Conservation (phyloP, 768 basidiomycete genomes). For the Amanita molliuscula region DNA sequence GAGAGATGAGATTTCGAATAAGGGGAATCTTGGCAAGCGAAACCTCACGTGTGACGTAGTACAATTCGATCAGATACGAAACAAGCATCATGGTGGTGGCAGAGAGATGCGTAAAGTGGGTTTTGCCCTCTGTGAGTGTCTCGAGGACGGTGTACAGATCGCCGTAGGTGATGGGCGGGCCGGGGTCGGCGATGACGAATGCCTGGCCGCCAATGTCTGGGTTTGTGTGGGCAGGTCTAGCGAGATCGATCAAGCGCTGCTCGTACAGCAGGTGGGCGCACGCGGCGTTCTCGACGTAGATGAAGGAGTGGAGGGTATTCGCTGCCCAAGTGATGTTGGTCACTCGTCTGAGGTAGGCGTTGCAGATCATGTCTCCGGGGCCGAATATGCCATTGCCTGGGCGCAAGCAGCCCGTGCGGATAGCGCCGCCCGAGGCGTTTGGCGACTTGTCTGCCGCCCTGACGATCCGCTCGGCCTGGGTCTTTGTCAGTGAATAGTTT, state of each 20-base stretch:
- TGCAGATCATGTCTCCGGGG: slow-evolving; percentile 62
- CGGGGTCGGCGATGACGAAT: slow-evolving; percentile 58
- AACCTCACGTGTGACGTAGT: slow-evolving; percentile 37
- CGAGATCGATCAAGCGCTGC: slow-evolving; percentile 50
- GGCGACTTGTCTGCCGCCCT: slow-evolving; percentile 24
- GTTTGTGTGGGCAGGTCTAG: slow-evolving; percentile 26
- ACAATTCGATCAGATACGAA: slow-evolving; percentile 47
- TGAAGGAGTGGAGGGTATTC: slow-evolving; percentile 50
- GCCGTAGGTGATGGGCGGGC: slow-evolving; percentile 49
- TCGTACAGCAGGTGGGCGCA: slow-evolving; percentile 68
- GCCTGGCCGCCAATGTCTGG: slow-evolving; percentile 70
- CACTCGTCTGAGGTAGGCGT: slow-evolving; percentile 49
- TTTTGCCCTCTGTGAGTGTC: slow-evolving; percentile 47
- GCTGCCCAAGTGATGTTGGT: slow-evolving; percentile 54
- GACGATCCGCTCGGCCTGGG: slow-evolving; percentile 39
- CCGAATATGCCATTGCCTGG: slow-evolving; percentile 74
- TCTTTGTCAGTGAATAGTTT: slow-evolving; percentile 66
- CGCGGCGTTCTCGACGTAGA: slow-evolving; percentile 71
- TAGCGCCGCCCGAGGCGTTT: slow-evolving; percentile 16
- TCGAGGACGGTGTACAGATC: slow-evolving; percentile 49
- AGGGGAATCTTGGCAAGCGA: slow-evolving; percentile 19
- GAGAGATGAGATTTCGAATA: slow-evolving; percentile 30
- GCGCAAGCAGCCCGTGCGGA: slow-evolving; percentile 68
- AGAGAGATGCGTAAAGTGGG: slow-evolving; percentile 43
- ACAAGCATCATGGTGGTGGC: slow-evolving; percentile 56